Conservation (phyloP, 2,329 filamentous ascomycete genomes). For the Trichoderma guizhouense region DNA sequence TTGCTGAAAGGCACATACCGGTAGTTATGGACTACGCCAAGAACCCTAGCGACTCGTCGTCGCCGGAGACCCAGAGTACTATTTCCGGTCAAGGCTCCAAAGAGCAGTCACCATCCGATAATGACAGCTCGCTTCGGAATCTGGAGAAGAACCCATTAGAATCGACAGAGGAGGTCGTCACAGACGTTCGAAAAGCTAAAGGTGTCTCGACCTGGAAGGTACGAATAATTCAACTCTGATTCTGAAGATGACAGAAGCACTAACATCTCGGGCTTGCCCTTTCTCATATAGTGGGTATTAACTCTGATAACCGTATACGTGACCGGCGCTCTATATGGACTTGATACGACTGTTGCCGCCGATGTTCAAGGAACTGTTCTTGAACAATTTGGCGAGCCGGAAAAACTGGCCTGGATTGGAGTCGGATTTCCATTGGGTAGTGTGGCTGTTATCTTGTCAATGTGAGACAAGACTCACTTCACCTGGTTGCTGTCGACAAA, state of each 20-base stretch:
- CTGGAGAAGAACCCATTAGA: neutral
- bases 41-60: neutral
- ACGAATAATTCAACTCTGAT: neutral
- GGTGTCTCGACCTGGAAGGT: neutral
- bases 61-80: neutral
- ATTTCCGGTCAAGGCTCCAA: neutral
- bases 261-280: neutral
- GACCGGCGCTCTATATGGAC: neutral
- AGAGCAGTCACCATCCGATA: neutral
- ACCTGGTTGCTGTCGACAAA: neutral
- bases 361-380: neutral
- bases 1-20: neutral
- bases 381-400: neutral
- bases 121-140: neutral
- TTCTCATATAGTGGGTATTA: neutral
- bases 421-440: neutral
- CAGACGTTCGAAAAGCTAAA: neutral
- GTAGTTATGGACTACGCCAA: neutral
- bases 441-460: neutral
- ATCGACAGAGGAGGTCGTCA: neutral
- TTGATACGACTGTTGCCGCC: neutral
- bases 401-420: neutral
- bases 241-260: neutral
- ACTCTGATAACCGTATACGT: neutral
- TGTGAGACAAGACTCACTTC: neutral